A percentile compares a stretch with the other conserved stretches of the same genome.
Conservation (phyloP, 1,284 basidiomycete genomes). For the Naganishia liquefaciens region DNA sequence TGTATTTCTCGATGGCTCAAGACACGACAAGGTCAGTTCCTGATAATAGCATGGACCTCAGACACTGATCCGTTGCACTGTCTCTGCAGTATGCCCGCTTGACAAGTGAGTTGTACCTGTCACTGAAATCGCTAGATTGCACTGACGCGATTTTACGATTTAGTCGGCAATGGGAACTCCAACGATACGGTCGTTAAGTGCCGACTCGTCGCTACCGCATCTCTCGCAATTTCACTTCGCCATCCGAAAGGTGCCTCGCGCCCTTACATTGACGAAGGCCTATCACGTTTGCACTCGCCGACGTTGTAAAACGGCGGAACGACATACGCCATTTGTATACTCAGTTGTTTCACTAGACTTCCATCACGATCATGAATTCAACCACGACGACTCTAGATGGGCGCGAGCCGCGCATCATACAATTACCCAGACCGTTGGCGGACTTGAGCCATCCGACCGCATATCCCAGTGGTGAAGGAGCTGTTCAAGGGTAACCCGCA, state of each 20-base stretch:
- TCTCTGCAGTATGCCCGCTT: slow-evolving; percentile 76
- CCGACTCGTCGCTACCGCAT: neutral
- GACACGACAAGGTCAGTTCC: slow-evolving; percentile 72
- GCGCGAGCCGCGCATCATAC: too few relatives aligned
- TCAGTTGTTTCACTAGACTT: slow-evolving; percentile 27
- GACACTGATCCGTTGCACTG: slow-evolving; percentile 31
- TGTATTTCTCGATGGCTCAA: slow-evolving; percentile 99
- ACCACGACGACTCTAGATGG: neutral
- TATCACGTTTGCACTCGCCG: neutral
- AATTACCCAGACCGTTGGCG: neutral
- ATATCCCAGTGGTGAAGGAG: too few relatives aligned
- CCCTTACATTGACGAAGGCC: neutral
- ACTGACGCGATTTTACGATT: neutral
- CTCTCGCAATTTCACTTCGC: slow-evolving; percentile 3
- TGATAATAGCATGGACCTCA: neutral
- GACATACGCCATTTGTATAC: slow-evolving; percentile 3
- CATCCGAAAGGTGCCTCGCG: neutral
- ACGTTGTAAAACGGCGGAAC: neutral
- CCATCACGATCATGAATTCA: slow-evolving; percentile 8
- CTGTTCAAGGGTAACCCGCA: too few relatives aligned
- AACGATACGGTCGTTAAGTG: slow-evolving; percentile 53
- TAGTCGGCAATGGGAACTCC: slow-evolving; percentile 55
- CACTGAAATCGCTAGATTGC: neutral
- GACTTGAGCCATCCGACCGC: too few relatives aligned
- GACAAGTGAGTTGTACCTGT: slow-evolving; percentile 65